Conservation (phyloP, 768 basidiomycete genomes). For the Collybia nuda region DNA sequence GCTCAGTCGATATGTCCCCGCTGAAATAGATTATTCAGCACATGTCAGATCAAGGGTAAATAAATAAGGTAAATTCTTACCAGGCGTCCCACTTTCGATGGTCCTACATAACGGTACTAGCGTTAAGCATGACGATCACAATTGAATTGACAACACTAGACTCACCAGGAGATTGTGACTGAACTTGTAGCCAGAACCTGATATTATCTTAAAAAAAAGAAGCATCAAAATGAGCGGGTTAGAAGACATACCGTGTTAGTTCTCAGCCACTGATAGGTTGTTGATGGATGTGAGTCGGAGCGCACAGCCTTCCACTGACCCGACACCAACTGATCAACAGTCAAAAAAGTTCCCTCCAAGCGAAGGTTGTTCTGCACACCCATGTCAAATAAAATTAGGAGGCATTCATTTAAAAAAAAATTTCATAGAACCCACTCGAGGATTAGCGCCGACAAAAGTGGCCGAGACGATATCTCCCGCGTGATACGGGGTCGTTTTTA, state of each 20-base stretch:
- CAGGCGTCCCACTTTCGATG: conserved; percentile 59
- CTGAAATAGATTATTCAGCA: conserved; percentile 28
- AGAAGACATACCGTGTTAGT: conserved; percentile 45
- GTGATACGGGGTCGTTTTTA: conserved; percentile 46
- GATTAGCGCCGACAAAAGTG: conserved; percentile 76
- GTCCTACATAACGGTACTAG: conserved; percentile 39
- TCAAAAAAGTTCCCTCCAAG: conserved; percentile 71
- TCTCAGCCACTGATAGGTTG: conserved; percentile 64
- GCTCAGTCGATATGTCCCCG: conserved; percentile 66
- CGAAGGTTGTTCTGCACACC: conserved; percentile 67
- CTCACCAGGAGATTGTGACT: conserved; percentile 68
- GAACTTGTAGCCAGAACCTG: conserved; percentile 61
- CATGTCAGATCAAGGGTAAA: conserved; percentile 1
- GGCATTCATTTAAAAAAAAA: background rate
- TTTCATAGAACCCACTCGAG: conserved; percentile 47
- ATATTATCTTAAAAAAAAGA: background rate
- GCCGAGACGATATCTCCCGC: conserved; percentile 60
- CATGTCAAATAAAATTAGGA: background rate
- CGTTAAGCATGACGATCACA: background rate
- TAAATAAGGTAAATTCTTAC: conserved; percentile 34
- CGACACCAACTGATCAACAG: conserved; percentile 52
- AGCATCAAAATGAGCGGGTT: background rate
- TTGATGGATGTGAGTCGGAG: conserved; percentile 81
- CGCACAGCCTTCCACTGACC: conserved; percentile 57
- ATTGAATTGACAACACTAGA: background rate